Evolutionary conservation across 805 yeast genomes (phyloP).

Genomic region (Candida coleopterorum): DNA sequence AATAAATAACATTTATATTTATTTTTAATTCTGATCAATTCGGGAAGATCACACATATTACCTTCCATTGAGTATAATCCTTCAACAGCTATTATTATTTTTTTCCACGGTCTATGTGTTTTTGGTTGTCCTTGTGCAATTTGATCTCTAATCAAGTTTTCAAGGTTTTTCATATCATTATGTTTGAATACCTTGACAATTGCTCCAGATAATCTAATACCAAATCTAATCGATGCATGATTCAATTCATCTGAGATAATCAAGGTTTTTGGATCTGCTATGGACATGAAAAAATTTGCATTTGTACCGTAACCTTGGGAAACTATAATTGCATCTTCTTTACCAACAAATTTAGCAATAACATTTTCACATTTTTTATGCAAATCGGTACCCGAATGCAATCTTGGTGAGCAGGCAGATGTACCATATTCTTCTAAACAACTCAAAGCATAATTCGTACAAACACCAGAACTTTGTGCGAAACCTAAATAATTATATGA

Average conservation of each 20-base stretch:
- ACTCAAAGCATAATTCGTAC: slow-evolving; percentile 74
- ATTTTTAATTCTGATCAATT: slow-evolving; percentile 63
- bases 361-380: slow-evolving; percentile 70
- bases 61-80: slow-evolving; percentile 95
- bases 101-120: slow-evolving; percentile 94
- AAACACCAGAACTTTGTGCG: slow-evolving; percentile 89
- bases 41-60: slow-evolving; percentile 78
- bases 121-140: slow-evolving; percentile 94
- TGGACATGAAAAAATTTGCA: slow-evolving; percentile 76
- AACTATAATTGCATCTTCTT: slow-evolving; percentile 79
- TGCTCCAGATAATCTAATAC: slow-evolving; percentile 89
- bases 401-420: slow-evolving; percentile 73
- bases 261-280: slow-evolving; percentile 82
- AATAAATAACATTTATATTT: slow-evolving; percentile 87
- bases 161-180: slow-evolving; percentile 80
- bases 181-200: slow-evolving; percentile 89
- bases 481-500: slow-evolving; percentile 95
- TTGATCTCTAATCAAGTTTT: slow-evolving; percentile 71
- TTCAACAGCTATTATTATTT: slow-evolving; percentile 79
- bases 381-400: slow-evolving; percentile 66
- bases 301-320: slow-evolving; percentile 97
- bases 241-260: slow-evolving; percentile 92
- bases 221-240: slow-evolving; percentile 94
- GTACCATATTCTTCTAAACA: slow-evolving; percentile 68
- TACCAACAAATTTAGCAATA: slow-evolving; percentile 83